Evolutionary conservation across 2,329 filamentous ascomycete species (phyloP).

Genomic region (Pseudogymnoascus sp.): DNA sequence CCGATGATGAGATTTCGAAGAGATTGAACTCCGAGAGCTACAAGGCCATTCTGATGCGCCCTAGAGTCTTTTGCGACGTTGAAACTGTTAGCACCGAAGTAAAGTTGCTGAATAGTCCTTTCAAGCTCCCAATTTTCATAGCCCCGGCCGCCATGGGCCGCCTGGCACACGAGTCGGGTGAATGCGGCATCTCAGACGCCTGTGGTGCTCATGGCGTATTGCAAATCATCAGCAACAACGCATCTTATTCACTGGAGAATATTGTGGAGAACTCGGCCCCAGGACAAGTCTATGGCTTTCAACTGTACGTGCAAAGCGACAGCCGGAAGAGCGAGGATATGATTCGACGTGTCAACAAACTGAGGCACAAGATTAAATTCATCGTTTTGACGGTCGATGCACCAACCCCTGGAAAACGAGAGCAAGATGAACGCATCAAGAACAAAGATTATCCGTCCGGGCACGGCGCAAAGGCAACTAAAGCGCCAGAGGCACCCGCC

Average conservation of each 20-base stretch:
- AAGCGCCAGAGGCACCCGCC: conserved; percentile 33
- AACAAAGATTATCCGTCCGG: conserved; percentile 47
- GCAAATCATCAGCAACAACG: conserved; percentile 56
- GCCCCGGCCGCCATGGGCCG: conserved; percentile 60
- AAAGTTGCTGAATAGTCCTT: conserved; percentile 47
- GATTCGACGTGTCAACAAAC: conserved; percentile 39
- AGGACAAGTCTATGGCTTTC: conserved; percentile 44
- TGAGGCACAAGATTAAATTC: conserved; percentile 40
- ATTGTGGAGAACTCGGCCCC: conserved; percentile 33
- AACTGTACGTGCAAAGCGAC: conserved; percentile 56
- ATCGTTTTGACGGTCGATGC: conserved; percentile 55
- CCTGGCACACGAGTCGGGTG: conserved; percentile 57
- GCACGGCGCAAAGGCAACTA: conserved; percentile 42
- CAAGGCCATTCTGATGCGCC: conserved; percentile 51
- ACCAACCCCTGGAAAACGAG: conserved; percentile 51
- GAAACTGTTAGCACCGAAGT: conserved; percentile 44
- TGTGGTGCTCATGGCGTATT: conserved; percentile 48
- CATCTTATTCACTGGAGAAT: conserved; percentile 51
- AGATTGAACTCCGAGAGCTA: conserved; percentile 50
- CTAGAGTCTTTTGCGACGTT: conserved; percentile 52
- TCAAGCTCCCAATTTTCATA: conserved; percentile 54
- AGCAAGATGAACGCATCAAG: conserved; percentile 39
- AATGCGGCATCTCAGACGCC: conserved; percentile 50
- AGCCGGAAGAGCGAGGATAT: conserved; percentile 46
- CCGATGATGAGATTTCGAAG: conserved; percentile 62